Evolutionary conservation across 2,329 filamentous ascomycete genomes (phyloP).

Genomic region (Alternaria gansuensis): DNA sequence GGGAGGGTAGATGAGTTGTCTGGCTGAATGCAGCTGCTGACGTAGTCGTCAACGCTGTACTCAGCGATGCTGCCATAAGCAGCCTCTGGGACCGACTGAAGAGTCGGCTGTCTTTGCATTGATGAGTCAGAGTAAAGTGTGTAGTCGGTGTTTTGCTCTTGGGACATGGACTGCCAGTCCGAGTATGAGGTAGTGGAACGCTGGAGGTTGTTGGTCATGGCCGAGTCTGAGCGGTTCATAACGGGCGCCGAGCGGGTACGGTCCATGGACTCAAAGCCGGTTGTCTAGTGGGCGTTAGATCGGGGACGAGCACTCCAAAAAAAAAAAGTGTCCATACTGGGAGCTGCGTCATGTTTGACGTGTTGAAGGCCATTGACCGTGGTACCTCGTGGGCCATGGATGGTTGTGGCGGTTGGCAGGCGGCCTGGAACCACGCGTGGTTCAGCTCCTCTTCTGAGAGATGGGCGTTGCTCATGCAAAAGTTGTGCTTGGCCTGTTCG

Average conservation of each 20-base stretch:
- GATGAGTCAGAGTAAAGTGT: constrained; percentile 43
- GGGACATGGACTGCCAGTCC: constrained; percentile 35
- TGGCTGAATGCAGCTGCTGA: constrained; percentile 44
- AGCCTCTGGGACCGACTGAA: constrained; percentile 41
- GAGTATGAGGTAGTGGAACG: constrained; percentile 38
- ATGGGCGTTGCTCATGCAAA: constrained; percentile 47
- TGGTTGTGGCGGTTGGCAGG: constrained; percentile 29
- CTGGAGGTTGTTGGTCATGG: constrained; percentile 30
- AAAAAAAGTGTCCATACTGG: constrained; percentile 43
- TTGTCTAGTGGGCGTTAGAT: constrained; percentile 45
- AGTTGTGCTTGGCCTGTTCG: constrained; percentile 49
- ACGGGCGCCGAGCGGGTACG: constrained; percentile 48
- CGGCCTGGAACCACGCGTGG: constrained; percentile 47
- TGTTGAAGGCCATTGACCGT: constrained; percentile 45
- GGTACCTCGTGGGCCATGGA: constrained; percentile 44
- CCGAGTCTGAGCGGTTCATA: constrained; percentile 46
- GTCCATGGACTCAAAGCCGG: constrained; percentile 41
- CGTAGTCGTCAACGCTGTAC: constrained; percentile 52
- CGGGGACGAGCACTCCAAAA: constrained; percentile 38
- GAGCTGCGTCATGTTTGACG: constrained; percentile 35
- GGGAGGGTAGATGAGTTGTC: constrained; percentile 34
- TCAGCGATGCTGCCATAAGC: constrained; percentile 38
- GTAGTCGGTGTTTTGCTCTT: constrained; percentile 44
- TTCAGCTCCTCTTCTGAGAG: constrained; percentile 50
- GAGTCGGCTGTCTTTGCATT: constrained; percentile 29